Base-by-base conservation (phyloP, 1,284 basidiomycete genomes). In the Tylopilus sp. region DNA sequence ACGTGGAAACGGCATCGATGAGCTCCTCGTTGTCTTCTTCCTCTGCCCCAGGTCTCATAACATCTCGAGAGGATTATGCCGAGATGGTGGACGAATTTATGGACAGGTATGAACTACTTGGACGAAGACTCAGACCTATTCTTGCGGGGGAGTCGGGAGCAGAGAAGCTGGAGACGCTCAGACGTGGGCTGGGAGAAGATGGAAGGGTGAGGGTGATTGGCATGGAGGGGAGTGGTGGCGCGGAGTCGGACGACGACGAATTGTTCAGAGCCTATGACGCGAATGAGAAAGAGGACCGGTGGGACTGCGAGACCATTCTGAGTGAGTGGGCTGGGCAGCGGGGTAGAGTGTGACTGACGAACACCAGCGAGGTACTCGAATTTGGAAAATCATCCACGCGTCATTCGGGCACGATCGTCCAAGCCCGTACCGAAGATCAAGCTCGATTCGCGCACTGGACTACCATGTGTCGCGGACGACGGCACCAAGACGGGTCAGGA, bases 241-340 rank as follows among this genome's bases (percentile, higher is more conserved):
- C 73, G 14, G 77, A 79, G 1, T 74, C 76, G 17, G 73, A 78
- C 6, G 79, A 81, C 28, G 76, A 78, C 13, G 76, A 81, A 35
- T 74, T 85, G 33, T 69, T 80, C 39, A 76, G 81, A 67, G 78
- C 76, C 25, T 67, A 80, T 11, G 76, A 83, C 35, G 53, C 53
- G 26, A 53, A 54, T 32, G 83, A 86, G 48, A 84, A 85, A 61
- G 85, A 87, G 61, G 87, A 92, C 56, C 78, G 85, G 56, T 98
- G 95, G 94, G 94, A 98, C 68, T 94, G 92, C 54, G 93, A 98
- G 72, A 95, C 92, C 0, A 90, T 98, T 48, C 76, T 98, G 2
- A 86, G 94, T 95, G 68, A 70, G 89, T 79, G 25, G n/a, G n/a
- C 41, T 20, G 37, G 22, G 37, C 47, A 17, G 44, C 22, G 25